phyloP scores from a whole-genome alignment of 495 filamentous ascomycete species.

The Annulohypoxylon stygium region DNA sequence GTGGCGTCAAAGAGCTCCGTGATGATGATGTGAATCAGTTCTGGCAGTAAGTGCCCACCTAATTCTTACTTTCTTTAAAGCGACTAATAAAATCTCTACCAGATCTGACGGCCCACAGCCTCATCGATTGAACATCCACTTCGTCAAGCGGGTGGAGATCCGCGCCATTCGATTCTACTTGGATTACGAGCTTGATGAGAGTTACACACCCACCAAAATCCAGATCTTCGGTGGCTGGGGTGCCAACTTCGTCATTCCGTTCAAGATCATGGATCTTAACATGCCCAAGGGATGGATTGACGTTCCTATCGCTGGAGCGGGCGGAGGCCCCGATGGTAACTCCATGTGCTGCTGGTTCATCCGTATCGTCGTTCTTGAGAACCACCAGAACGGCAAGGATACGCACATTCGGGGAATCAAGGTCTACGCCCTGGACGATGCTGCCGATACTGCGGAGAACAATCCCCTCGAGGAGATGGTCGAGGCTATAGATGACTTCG shows the following conservation, averaged over 20 bases:
- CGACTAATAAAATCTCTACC: conserved; percentile 26
- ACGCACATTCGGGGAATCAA: conserved; percentile 95
- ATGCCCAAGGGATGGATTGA: conserved; percentile 91
- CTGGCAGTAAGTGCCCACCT: conserved; percentile 77
- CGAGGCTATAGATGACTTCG: conserved; percentile 45
- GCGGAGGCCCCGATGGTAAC: conserved; percentile 70
- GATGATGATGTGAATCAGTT: conserved; percentile 82
- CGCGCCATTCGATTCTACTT: conserved; percentile 86
- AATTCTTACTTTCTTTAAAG: background rate
- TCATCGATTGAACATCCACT: conserved; percentile 93
- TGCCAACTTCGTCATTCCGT: conserved; percentile 86
- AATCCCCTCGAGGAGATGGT: conserved; percentile 51
- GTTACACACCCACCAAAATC: conserved; percentile 96
- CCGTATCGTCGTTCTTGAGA: conserved; percentile 89
- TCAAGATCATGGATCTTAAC: conserved; percentile 81
- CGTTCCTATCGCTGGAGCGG: conserved; percentile 78
- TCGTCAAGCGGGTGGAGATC: conserved; percentile 91
- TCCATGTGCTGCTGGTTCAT: conserved; percentile 87
- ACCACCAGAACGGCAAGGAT: conserved; percentile 99
- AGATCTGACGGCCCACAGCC: conserved; percentile 95
- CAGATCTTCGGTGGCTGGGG: conserved; percentile 87
- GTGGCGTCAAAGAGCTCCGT: conserved; percentile 86
- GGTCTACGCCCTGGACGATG: conserved; percentile 82
- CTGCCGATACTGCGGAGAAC: conserved; percentile 48
- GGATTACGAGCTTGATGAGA: conserved; percentile 92